These are phyloP conservation scores for Blastocystis sp. DNA, from an alignment of 352 stramenopile species.

Conservation along the genomic window DNA sequence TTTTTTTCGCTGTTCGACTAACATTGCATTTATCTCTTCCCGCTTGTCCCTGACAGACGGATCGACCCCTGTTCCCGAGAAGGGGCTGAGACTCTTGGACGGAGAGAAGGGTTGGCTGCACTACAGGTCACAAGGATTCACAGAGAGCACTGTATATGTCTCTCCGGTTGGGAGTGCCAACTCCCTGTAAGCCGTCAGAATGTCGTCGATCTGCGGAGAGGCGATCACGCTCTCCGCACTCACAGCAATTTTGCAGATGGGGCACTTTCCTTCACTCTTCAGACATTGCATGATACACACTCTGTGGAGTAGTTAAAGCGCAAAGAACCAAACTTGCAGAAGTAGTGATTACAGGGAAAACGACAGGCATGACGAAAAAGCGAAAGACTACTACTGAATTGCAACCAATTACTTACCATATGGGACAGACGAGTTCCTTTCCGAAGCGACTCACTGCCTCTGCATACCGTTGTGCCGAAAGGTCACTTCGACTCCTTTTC, in stretches of 20 bases:
- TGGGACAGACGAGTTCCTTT: slow-evolving; percentile 38
- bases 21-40: background rate
- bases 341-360: slow-evolving; percentile 49
- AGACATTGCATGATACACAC: background rate
- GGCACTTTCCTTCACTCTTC: background rate
- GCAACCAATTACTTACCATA: background rate
- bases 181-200: background rate
- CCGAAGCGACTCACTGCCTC: background rate
- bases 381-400: background rate
- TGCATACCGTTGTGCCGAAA: background rate
- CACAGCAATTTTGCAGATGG: background rate
- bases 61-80: background rate
- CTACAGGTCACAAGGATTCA: background rate
- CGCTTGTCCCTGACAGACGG: background rate
- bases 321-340: background rate
- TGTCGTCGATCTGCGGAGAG: background rate
- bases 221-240: background rate
- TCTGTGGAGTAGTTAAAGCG: background rate
- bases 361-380: background rate
- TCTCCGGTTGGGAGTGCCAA: background rate
- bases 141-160: background rate
- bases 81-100: background rate
- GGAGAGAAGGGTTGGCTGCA: background rate
- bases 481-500: background rate
- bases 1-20: background rate